Conservation (phyloP, 371 early-diverging fungal genomes). For the Mortierella sp. region DNA sequence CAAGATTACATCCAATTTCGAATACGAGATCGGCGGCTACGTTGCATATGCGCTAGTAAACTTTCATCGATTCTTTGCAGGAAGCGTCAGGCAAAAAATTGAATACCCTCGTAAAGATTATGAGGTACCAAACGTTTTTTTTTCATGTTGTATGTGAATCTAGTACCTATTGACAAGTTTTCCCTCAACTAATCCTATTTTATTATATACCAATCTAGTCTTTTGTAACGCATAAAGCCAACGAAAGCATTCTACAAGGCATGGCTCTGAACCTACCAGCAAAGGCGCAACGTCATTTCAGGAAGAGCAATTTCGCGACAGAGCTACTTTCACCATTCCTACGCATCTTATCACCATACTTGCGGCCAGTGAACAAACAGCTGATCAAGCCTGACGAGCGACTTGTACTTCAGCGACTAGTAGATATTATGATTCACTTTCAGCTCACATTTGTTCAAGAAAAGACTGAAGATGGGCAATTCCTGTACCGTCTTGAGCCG, state of each 20-base stretch:
- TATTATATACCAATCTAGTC: slow-evolving; percentile 43
- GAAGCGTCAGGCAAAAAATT: slow-evolving; percentile 71
- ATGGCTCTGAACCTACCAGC: slow-evolving; percentile 68
- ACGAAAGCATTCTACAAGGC: slow-evolving; percentile 67
- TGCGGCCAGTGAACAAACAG: slow-evolving; percentile 77
- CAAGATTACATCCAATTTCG: slow-evolving; percentile 60
- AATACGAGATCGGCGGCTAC: slow-evolving; percentile 73
- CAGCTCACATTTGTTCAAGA: slow-evolving; percentile 82
- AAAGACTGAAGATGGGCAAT: slow-evolving; percentile 76
- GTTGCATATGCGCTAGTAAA: slow-evolving; percentile 78
- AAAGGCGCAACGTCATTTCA: slow-evolving; percentile 62
- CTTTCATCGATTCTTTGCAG: slow-evolving; percentile 89
- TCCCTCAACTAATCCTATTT: too few species aligned
- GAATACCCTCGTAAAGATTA: slow-evolving; percentile 87
- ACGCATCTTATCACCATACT: slow-evolving; percentile 81
- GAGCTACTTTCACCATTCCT: slow-evolving; percentile 79
- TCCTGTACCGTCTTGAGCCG: slow-evolving; percentile 83
- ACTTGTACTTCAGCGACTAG: slow-evolving; percentile 68
- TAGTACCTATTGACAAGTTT: too few species aligned
- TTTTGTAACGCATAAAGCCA: slow-evolving; percentile 65
- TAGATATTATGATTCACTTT: slow-evolving; percentile 80
- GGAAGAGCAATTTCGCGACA: slow-evolving; percentile 60
- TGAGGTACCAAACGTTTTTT: slow-evolving; percentile 72
- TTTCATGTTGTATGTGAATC: too few species aligned
- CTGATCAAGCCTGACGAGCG: slow-evolving; percentile 81